Evolutionary conservation across 148 eudicot species (phyloP).

Genomic region (Selenicereus undatus): DNA sequence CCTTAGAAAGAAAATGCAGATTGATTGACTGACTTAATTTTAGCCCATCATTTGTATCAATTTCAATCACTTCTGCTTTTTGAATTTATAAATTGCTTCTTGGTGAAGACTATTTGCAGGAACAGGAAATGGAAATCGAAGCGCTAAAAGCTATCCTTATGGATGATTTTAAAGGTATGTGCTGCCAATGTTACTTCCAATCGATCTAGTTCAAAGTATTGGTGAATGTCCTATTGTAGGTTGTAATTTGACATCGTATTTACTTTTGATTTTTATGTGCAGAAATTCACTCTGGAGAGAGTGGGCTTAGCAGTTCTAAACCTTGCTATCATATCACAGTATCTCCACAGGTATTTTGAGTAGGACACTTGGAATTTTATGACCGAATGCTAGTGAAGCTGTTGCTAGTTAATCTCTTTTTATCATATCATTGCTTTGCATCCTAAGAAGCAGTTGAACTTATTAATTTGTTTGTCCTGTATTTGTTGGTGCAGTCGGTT

Average conservation of each 20-base stretch:
- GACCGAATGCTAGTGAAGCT: background rate
- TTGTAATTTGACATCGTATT: constrained; percentile 1
- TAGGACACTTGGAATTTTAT: background rate
- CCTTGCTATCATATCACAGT: constrained; percentile 72
- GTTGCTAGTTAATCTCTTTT: background rate
- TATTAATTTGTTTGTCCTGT: background rate
- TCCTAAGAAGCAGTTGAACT: background rate
- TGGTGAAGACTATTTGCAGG: constrained; percentile 63
- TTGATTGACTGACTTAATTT: background rate
- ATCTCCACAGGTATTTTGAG: constrained; percentile 59
- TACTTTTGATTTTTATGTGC: constrained; percentile 32
- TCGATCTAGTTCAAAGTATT: background rate
- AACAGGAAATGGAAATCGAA: constrained; percentile 94
- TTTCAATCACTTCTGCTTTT: background rate
- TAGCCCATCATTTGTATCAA: background rate
- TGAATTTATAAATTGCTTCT: background rate
- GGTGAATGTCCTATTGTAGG: background rate
- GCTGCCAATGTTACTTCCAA: background rate
- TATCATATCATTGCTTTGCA: background rate
- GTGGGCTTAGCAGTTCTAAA: constrained; percentile 86
- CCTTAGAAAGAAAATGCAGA: background rate
- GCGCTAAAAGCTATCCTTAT: constrained; percentile 85
- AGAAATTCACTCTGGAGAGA: constrained; percentile 89
- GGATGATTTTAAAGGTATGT: constrained; percentile 81
- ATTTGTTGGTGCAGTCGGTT: background rate